Evolutionary conservation across 306 rosid species (phyloP).

Genomic region (Psophocarpus tetragonolobus): DNA sequence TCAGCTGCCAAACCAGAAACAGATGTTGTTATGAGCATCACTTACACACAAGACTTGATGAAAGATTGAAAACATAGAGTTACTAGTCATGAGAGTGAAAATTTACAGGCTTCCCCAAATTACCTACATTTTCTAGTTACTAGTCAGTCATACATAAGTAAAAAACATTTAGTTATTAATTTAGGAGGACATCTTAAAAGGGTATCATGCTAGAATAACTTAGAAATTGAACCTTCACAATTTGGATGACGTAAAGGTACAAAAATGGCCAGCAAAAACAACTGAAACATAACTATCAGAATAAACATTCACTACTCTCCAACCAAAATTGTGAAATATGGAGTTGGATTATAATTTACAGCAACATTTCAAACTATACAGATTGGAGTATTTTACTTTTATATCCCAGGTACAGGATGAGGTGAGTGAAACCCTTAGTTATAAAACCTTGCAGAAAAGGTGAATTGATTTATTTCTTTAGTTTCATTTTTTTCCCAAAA

Average conservation of each 20-base stretch:
- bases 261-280: not conserved
- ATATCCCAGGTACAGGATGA: not conserved
- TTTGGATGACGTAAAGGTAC: not conserved
- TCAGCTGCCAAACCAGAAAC: slow-evolving; percentile 66
- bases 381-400: not conserved
- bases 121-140: not conserved
- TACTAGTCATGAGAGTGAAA: not conserved
- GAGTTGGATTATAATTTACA: not conserved
- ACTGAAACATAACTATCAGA: not conserved
- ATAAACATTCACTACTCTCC: not conserved
- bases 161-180: not conserved
- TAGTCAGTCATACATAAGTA: not conserved
- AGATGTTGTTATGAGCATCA: not conserved
- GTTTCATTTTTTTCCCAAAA: not conserved
- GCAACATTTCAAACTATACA: not conserved
- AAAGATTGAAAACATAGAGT: not conserved
- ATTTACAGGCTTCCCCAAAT: not conserved
- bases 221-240: not conserved
- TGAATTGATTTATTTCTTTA: not conserved
- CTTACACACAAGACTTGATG: not conserved
- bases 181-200: not conserved
- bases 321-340: not conserved
- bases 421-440: not conserved
- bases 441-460: not conserved
- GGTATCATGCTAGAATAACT: not conserved